phyloP scores from a whole-genome alignment of 1,139 yeast genomes.

The Candida smagusa region DNA sequence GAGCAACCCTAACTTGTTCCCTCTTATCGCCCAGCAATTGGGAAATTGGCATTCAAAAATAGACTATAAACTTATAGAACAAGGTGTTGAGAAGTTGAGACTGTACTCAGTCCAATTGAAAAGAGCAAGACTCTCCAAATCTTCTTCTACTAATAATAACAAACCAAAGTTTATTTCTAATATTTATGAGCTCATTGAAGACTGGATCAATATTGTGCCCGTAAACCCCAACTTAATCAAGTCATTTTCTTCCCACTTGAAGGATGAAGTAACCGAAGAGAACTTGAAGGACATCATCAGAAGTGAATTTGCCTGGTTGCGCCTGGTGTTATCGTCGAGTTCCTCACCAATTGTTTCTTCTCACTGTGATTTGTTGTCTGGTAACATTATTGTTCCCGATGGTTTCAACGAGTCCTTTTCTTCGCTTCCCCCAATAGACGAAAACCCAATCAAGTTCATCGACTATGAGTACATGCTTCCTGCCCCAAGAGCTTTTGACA shows the following conservation, averaged over 20 bases:
- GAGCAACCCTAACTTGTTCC: constrained; percentile 44
- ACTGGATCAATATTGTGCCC: constrained; percentile 65
- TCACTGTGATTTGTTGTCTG: constrained; percentile 72
- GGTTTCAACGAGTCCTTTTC: constrained; percentile 16
- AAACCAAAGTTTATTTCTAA: constrained; percentile 38
- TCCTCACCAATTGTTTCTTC: constrained; percentile 59
- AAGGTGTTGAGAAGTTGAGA: constrained; percentile 46
- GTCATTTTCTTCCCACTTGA: constrained; percentile 37
- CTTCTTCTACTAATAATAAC: constrained; percentile 5
- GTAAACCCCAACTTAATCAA: constrained; percentile 39
- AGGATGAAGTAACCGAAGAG: constrained; percentile 19
- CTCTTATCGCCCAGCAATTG: constrained; percentile 61
- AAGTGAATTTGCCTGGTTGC: constrained; percentile 57
- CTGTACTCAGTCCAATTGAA: constrained; percentile 26
- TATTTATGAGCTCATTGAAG: constrained; percentile 58
- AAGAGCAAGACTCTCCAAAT: constrained; percentile 6
- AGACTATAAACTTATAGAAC: constrained; percentile 44
- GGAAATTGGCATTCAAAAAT: constrained; percentile 69
- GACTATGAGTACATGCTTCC: constrained; percentile 82
- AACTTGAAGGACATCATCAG: constrained; percentile 39
- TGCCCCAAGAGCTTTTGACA: constrained; percentile 78
- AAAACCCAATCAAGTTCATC: constrained; percentile 60
- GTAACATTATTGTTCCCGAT: constrained; percentile 64
- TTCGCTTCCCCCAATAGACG: constrained; percentile 23
- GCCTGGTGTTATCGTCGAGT: constrained; percentile 29